These are phyloP conservation scores for Buddleja alternifolia DNA, from an alignment of 257 asterid species.

Conservation along the genomic window DNA sequence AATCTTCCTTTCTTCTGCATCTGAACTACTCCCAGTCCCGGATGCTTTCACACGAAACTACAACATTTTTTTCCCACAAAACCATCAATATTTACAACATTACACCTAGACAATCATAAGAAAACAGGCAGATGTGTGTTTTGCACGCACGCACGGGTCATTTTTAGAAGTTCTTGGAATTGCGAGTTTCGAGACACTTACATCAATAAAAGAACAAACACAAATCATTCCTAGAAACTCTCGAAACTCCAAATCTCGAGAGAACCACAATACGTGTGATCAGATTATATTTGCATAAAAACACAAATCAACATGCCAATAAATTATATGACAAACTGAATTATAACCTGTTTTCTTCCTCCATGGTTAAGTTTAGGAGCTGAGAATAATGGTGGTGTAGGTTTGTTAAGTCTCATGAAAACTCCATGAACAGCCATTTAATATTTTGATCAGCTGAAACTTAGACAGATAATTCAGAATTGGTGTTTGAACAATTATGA, in stretches of 20 bases:
- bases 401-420: constrained; percentile 42
- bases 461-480: neutral
- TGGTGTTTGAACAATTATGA: neutral
- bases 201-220: too few species aligned
- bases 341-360: constrained; percentile 48
- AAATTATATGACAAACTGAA: neutral
- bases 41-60: constrained; percentile 58
- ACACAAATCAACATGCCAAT: neutral
- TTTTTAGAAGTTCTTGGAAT: too few species aligned
- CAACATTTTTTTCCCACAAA: constrained; percentile 1
- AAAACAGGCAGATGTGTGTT: too few species aligned
- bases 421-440: constrained; percentile 57
- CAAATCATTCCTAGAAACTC: too few species aligned
- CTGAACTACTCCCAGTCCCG: constrained; percentile 35
- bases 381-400: constrained; percentile 28
- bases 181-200: too few species aligned
- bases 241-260: too few species aligned
- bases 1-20: constrained; percentile 38
- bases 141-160: too few species aligned
- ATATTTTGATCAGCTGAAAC: constrained; percentile 5
- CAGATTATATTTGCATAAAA: neutral
- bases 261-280: too few species aligned
- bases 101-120: too few species aligned
- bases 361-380: constrained; percentile 34
- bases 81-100: neutral